These are phyloP conservation scores for Paraleonurus japonicus DNA, from an alignment of 257 asterid genomes.

Conservation along the genomic window DNA sequence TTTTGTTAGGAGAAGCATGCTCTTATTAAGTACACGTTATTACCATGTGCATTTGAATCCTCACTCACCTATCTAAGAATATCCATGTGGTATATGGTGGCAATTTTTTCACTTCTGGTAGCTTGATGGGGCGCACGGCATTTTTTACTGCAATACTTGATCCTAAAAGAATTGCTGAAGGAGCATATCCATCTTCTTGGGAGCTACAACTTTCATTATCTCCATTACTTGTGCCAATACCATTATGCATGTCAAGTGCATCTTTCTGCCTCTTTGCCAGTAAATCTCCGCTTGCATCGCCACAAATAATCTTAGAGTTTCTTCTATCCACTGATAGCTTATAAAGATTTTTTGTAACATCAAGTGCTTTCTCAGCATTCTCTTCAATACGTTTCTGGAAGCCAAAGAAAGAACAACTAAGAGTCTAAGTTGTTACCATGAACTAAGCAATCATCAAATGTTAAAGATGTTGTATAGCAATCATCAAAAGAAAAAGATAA, in stretches of 20 bases:
- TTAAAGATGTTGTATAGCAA: constrained; percentile 12
- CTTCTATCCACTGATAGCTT: constrained; percentile 65
- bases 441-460: constrained; percentile 20
- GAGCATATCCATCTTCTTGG: constrained; percentile 84
- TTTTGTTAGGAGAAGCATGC: constrained; percentile 3
- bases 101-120: constrained; percentile 62
- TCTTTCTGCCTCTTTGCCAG: constrained; percentile 88
- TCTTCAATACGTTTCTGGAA: constrained; percentile 70
- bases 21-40: constrained; percentile 6
- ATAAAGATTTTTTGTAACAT: constrained; percentile 43
- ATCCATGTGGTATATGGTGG: constrained; percentile 89
- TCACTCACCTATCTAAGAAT: constrained; percentile 78
- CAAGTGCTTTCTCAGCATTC: constrained; percentile 57
- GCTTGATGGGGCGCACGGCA: constrained; percentile 82
- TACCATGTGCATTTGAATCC: constrained; percentile 22
- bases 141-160: constrained; percentile 86
- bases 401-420: constrained; percentile 28
- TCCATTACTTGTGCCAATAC: constrained; percentile 59
- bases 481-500: constrained; percentile 21
- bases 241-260: constrained; percentile 79
- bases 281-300: constrained; percentile 55
- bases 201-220: constrained; percentile 67
- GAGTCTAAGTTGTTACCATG: constrained; percentile 11
- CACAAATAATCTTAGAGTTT: constrained; percentile 41
- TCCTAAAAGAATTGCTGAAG: constrained; percentile 84